phyloP scores from a whole-genome alignment of 1,139 yeast genomes.

The Protomyces lactucae-debilis region DNA sequence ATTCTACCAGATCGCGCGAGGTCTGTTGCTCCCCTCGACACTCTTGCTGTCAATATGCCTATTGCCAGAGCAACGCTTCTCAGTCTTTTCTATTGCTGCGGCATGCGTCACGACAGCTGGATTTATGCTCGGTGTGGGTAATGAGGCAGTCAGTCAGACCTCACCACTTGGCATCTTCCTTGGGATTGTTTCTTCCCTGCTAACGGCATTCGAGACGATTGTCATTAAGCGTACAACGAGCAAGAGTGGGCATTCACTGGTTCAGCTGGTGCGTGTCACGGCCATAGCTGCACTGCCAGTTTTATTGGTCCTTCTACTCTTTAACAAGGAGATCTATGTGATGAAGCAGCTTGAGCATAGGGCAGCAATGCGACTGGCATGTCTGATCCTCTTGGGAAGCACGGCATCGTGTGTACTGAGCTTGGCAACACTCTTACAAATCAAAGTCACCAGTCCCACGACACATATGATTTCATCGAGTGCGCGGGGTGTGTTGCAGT shows the following conservation, averaged over 20 bases:
- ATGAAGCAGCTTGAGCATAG: not conserved
- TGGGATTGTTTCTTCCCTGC: conserved; percentile 11
- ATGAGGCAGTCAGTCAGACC: not conserved
- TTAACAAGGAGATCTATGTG: not conserved
- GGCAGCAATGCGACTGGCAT: not conserved
- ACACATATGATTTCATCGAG: conserved; percentile 20
- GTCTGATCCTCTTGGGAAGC: not conserved
- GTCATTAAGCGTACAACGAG: conserved; percentile 2
- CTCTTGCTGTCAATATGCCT: conserved; percentile 1
- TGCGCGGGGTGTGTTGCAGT: conserved; percentile 12
- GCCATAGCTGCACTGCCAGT: not conserved
- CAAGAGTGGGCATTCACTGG: not conserved
- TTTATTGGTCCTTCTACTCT: not conserved
- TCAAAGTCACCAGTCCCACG: conserved; percentile 21
- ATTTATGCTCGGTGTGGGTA: conserved; percentile 4
- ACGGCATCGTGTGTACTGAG: conserved; percentile 2
- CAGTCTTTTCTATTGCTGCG: not conserved
- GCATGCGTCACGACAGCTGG: conserved; percentile 6
- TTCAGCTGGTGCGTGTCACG: not conserved
- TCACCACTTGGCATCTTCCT: conserved; percentile 6
- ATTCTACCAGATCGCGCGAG: conserved; percentile 22
- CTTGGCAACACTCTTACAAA: conserved; percentile 20
- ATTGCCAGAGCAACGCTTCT: not conserved
- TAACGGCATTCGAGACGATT: conserved; percentile 19
- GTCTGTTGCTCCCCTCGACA: conserved; percentile 19